Evolutionary conservation across 2,329 filamentous ascomycete species (phyloP).

Genomic region (Diaporthe aspalathi): DNA sequence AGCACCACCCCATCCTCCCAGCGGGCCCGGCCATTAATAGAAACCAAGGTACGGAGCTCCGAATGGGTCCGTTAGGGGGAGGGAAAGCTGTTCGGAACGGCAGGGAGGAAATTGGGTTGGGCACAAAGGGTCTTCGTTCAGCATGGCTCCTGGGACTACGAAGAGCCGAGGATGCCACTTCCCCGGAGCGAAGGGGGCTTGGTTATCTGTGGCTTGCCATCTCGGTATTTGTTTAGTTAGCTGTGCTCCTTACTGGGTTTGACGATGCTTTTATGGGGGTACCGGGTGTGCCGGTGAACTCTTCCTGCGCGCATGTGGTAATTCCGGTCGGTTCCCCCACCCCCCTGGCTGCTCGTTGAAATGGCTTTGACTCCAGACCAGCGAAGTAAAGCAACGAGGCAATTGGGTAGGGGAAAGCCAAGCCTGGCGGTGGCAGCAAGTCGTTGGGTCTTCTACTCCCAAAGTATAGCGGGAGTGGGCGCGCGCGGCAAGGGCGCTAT

Average conservation of each 20-base stretch:
- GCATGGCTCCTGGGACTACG: slow-evolving; percentile 1
- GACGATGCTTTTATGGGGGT: slow-evolving; percentile 4
- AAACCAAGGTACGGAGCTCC: slow-evolving; percentile 8
- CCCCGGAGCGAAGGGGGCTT: not conserved
- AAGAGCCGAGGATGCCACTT: slow-evolving; percentile 16
- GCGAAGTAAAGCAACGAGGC: slow-evolving; percentile 1
- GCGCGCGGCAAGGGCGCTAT: slow-evolving; percentile 24
- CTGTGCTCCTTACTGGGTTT: not conserved
- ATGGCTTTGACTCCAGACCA: not conserved
- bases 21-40: slow-evolving; percentile 7
- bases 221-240: not conserved
- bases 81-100: not conserved
- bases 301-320: no score
- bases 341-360: not conserved
- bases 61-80: slow-evolving; percentile 20
- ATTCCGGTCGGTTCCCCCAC: no score
- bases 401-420: not conserved
- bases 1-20: no score
- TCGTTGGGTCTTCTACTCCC: not conserved
- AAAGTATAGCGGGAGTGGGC: not conserved
- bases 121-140: not conserved
- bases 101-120: slow-evolving; percentile 1
- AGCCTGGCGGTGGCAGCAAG: no score
- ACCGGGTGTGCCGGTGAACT: slow-evolving; percentile 3
- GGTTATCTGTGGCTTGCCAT: not conserved